These are phyloP conservation scores for Euphrasia arctica DNA, from an alignment of 305 asterid genomes.

Conservation along the genomic window DNA sequence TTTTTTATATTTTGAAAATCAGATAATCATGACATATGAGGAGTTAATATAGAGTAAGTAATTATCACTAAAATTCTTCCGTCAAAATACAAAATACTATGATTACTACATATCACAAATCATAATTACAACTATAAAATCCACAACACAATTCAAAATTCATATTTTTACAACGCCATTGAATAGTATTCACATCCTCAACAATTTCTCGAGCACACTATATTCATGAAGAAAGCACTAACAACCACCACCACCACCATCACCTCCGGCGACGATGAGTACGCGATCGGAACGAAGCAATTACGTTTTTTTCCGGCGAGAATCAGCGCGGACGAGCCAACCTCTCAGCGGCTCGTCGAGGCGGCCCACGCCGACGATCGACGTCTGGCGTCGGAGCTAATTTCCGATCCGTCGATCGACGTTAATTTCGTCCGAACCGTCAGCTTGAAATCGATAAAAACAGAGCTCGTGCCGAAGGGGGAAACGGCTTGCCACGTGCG, in stretches of 20 bases:
- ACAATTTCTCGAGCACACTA: too few relatives aligned
- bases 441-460: conserved; percentile 45
- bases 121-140: too few relatives aligned
- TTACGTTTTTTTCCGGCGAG: conserved; percentile 35
- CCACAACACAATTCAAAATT: too few relatives aligned
- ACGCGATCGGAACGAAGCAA: conserved; percentile 26
- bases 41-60: too few relatives aligned
- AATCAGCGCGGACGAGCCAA: conserved; percentile 29
- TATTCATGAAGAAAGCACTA: conserved; percentile 31
- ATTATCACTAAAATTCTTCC: too few relatives aligned
- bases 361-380: conserved; percentile 56
- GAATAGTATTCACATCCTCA: too few relatives aligned
- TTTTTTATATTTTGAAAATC: too few relatives aligned
- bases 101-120: too few relatives aligned
- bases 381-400: conserved; percentile 42
- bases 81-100: too few relatives aligned
- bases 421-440: conserved; percentile 66
- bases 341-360: conserved; percentile 59
- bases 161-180: too few relatives aligned
- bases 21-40: too few relatives aligned
- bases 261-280: conserved; percentile 19
- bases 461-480: conserved; percentile 61
- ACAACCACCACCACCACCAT: conserved; percentile 13
- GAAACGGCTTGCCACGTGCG: conserved; percentile 53
- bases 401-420: conserved; percentile 48